Conservation (phyloP, 805 yeast genomes). For the Scheffersomyces amazonensis region DNA sequence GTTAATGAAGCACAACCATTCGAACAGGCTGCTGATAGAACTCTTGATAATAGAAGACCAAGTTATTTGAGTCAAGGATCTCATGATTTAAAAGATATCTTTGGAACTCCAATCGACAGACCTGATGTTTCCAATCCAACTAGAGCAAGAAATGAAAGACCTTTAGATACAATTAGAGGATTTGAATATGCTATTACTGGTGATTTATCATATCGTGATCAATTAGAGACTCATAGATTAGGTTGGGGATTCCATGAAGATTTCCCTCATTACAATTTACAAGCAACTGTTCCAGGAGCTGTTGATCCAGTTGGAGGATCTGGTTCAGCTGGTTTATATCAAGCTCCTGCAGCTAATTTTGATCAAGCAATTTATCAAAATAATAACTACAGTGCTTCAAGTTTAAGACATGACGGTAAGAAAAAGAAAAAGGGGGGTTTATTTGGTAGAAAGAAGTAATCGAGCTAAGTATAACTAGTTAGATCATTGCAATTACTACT, state of each 20-base stretch:
- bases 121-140: conserved; percentile 94
- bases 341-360: conserved; percentile 19
- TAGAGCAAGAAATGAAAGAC: conserved; percentile 91
- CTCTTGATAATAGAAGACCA: conserved; percentile 35
- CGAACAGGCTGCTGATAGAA: conserved; percentile 49
- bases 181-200: conserved; percentile 95
- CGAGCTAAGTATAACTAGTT: not conserved
- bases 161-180: conserved; percentile 89
- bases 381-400: conserved; percentile 56
- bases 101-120: conserved; percentile 74
- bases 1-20: conserved; percentile 96
- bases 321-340: conserved; percentile 1
- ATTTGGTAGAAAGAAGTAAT: conserved; percentile 60
- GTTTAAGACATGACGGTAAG: conserved; percentile 32
- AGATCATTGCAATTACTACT: not conserved
- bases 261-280: conserved; percentile 54
- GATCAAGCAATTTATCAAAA: conserved; percentile 48
- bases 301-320: conserved; percentile 25
- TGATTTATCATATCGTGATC: conserved; percentile 74
- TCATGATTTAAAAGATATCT: conserved; percentile 69
- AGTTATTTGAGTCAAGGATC: conserved; percentile 46
- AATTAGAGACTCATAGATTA: conserved; percentile 69
- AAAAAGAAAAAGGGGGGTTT: conserved; percentile 55
- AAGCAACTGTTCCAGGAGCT: conserved; percentile 8
- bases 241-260: conserved; percentile 89